Conservation (phyloP, 1,139 yeast species). For the Hyphopichia wangnamkhiaoensis region DNA sequence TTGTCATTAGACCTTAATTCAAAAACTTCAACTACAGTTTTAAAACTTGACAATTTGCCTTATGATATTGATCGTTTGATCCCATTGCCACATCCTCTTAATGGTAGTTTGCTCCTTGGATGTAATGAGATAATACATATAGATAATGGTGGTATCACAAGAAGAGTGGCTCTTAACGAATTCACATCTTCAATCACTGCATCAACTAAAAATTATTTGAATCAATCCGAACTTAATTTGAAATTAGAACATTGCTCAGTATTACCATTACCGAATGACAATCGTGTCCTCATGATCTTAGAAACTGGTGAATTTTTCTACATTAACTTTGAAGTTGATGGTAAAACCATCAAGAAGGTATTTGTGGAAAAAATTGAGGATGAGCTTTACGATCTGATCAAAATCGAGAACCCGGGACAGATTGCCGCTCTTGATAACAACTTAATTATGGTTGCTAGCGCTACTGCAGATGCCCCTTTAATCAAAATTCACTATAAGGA, state of each 20-base stretch:
- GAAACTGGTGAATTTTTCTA: constrained; percentile 53
- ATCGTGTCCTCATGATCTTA: constrained; percentile 54
- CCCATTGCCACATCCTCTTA: constrained; percentile 66
- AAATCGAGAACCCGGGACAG: constrained; percentile 32
- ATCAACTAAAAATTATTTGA: constrained; percentile 48
- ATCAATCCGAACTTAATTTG: constrained; percentile 54
- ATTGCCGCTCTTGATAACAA: constrained; percentile 37
- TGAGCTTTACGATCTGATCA: constrained; percentile 19
- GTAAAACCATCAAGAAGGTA: constrained; percentile 43
- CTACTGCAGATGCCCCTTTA: constrained; percentile 38
- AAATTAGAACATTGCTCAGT: constrained; percentile 59
- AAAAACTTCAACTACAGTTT: constrained; percentile 65
- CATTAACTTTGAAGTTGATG: constrained; percentile 54
- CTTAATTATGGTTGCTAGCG: constrained; percentile 36
- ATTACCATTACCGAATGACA: constrained; percentile 47
- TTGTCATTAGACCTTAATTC: constrained; percentile 67
- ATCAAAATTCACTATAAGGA: constrained; percentile 27
- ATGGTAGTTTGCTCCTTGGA: constrained; percentile 74
- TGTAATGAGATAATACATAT: constrained; percentile 77
- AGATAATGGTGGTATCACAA: constrained; percentile 76
- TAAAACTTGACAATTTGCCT: constrained; percentile 66
- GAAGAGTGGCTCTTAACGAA: constrained; percentile 67
- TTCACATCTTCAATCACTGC: constrained; percentile 54
- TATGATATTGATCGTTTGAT: constrained; percentile 68
- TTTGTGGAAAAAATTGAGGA: constrained; percentile 30